These are phyloP conservation scores for Phlebopus sp. DNA, from an alignment of 1,284 basidiomycete genomes.

Conservation along the genomic window DNA sequence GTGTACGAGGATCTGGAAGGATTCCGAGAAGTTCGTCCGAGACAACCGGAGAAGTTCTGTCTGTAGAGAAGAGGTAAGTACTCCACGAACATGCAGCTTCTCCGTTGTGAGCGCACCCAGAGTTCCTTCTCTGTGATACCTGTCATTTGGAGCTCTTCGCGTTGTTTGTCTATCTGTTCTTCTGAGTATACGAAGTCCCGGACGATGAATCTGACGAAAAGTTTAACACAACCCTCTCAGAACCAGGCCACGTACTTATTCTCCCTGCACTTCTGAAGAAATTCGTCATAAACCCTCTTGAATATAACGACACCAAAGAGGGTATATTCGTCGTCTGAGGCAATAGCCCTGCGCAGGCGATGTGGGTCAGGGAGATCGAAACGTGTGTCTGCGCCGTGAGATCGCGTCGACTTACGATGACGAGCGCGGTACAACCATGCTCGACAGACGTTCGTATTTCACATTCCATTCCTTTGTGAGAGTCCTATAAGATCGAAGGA, in stretches of 20 bases:
- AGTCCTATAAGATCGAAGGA: slow-evolving; percentile 50
- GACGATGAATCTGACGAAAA: slow-evolving; percentile 67
- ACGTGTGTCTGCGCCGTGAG: slow-evolving; percentile 17
- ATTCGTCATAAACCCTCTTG: slow-evolving; percentile 89
- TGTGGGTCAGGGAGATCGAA: slow-evolving; percentile 16
- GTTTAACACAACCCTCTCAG: slow-evolving; percentile 5
- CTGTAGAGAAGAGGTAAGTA: slow-evolving; percentile 40
- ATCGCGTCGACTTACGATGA: slow-evolving; percentile 58
- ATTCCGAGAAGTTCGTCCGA: slow-evolving; percentile 95
- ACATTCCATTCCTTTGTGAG: slow-evolving; percentile 84
- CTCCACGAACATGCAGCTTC: background rate
- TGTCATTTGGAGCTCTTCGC: slow-evolving; percentile 77
- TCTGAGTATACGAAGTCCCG: slow-evolving; percentile 95
- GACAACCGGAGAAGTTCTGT: slow-evolving; percentile 92
- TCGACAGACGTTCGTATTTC: slow-evolving; percentile 85
- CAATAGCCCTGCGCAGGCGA: slow-evolving; percentile 48
- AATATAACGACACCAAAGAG: slow-evolving; percentile 91
- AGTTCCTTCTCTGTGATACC: slow-evolving; percentile 93
- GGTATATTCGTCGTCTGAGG: slow-evolving; percentile 86
- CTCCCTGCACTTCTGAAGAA: slow-evolving; percentile 92
- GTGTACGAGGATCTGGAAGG: slow-evolving; percentile 93
- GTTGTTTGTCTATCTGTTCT: slow-evolving; percentile 78
- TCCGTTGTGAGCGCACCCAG: slow-evolving; percentile 66
- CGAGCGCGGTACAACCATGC: slow-evolving; percentile 96
- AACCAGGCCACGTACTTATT: slow-evolving; percentile 64